Evolutionary conservation across 106 monocot genomes (phyloP).

Genomic region (Phalaenopsis aphrodite): DNA sequence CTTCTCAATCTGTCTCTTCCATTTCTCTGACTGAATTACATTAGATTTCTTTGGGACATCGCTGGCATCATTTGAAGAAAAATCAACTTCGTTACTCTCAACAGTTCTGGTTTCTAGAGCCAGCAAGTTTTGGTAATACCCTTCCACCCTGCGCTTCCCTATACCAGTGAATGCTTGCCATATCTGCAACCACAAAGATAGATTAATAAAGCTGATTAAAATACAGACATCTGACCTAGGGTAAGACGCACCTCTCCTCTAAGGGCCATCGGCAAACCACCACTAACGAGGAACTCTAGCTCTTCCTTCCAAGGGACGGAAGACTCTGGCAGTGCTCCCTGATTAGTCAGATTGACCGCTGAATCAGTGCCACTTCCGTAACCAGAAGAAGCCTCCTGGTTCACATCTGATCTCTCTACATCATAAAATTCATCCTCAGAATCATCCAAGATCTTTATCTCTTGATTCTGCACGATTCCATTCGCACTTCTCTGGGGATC

Average conservation of each 20-base stretch:
- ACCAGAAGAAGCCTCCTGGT: slow-evolving; percentile 50
- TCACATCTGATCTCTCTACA: slow-evolving; percentile 67
- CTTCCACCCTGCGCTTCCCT: slow-evolving; percentile 56
- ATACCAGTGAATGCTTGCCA: slow-evolving; percentile 98
- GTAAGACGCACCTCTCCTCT: slow-evolving; percentile 75
- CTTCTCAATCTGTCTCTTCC: slow-evolving; percentile 98
- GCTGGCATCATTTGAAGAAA: slow-evolving; percentile 15
- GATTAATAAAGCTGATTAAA: neutral
- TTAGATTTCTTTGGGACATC: slow-evolving; percentile 18
- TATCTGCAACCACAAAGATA: slow-evolving; percentile 30
- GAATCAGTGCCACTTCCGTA: slow-evolving; percentile 36
- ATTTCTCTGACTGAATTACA: slow-evolving; percentile 53
- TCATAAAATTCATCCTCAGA: slow-evolving; percentile 96
- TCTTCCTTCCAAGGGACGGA: slow-evolving; percentile 72
- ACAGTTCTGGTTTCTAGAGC: slow-evolving; percentile 23
- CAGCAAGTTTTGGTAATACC: slow-evolving; percentile 73
- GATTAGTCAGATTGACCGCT: slow-evolving; percentile 9
- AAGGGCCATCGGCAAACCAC: slow-evolving; percentile 88
- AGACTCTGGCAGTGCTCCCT: slow-evolving; percentile 15
- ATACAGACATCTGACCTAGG: slow-evolving; percentile 1
- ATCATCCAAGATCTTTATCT: slow-evolving; percentile 45
- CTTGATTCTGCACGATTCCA: slow-evolving; percentile 35
- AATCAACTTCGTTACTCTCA: slow-evolving; percentile 19
- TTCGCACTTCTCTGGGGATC: slow-evolving; percentile 4
- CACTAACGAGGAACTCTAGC: slow-evolving; percentile 70